Base-by-base conservation (phyloP, 2,329 filamentous ascomycete genomes). In the Dactylellina haptotyla region DNA sequence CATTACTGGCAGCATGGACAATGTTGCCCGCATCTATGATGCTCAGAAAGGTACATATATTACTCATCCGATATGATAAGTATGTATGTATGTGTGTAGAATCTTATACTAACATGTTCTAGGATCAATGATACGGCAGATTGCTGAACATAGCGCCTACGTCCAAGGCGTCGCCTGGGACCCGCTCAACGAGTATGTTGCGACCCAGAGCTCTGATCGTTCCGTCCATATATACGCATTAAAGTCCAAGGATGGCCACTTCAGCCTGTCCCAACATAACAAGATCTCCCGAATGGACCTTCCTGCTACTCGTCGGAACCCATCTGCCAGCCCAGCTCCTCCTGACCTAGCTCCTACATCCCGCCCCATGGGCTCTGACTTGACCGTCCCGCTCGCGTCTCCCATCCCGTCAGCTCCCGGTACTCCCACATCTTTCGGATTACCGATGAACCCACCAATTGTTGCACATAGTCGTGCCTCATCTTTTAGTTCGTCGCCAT, bases 1-100 rank as follows among this genome's bases (percentile, higher is more conserved):
- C 83, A 97, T 99, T 78, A 97, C 96, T 23, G 95, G 95, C 39
- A 98, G 95, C 83, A 98, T 99, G 93, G 95, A 99, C 83, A 99
- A 99, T 80, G 90, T 98, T 80, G 93, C 95, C 69, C 88, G 94
- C 71, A 98, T 99, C 78, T 98, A 97, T 84, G 97, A 96, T 81
- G 91, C 93, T 65, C 90, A 91, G 76, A 95, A 91, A 78, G 94
- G 92, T 93, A 84, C 76, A 85, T n/a, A 30, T 8, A 32, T 30
- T 48, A 34, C 32, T 23, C 5, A 57, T 41, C 4, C 8, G n/a
- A 8, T 18, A 54, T 48, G 30, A 57, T 28, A 51, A 6, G 10
- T 61, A n/a, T n/a, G n/a, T n/a, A n/a, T n/a, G n/a, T n/a, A n/a
- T 66, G 50, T 4, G 20, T 18, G n/a, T 23, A 23, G 41, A 4